Evolutionary conservation across 2,329 filamentous ascomycete genomes (phyloP).

Genomic region (Shiraia sp.): DNA sequence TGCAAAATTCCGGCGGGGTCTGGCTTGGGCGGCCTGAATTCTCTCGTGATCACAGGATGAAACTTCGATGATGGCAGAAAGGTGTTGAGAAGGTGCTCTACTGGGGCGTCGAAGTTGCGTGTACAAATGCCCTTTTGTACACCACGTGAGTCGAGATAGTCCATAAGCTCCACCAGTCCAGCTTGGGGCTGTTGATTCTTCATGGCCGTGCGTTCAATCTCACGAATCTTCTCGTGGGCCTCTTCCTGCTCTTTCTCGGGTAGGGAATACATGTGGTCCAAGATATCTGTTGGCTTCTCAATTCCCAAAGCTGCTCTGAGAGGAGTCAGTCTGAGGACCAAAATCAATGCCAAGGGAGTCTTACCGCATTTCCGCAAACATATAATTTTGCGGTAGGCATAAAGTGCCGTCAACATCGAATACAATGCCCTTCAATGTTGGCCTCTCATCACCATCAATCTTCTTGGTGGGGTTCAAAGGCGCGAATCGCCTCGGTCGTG

Average conservation of each 20-base stretch:
- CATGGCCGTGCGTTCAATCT: constrained; percentile 84
- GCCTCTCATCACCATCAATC: constrained; percentile 40
- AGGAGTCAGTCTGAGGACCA: neutral
- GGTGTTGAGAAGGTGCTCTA: constrained; percentile 72
- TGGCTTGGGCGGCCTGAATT: constrained; percentile 83
- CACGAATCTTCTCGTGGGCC: constrained; percentile 74
- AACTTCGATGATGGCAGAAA: constrained; percentile 73
- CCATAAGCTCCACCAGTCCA: constrained; percentile 77
- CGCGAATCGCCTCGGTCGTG: constrained; percentile 53
- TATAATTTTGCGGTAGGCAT: constrained; percentile 90
- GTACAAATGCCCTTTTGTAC: constrained; percentile 88
- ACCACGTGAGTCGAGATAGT: constrained; percentile 70
- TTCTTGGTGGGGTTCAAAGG: constrained; percentile 48
- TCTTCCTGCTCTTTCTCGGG: constrained; percentile 62
- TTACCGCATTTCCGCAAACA: constrained; percentile 86
- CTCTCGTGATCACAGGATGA: constrained; percentile 79
- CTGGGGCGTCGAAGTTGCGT: constrained; percentile 82
- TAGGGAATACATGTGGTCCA: constrained; percentile 81
- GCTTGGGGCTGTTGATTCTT: constrained; percentile 76
- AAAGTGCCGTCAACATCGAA: constrained; percentile 97
- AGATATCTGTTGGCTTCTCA: constrained; percentile 73
- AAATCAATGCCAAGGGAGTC: constrained; percentile 2
- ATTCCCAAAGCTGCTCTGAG: constrained; percentile 66
- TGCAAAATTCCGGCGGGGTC: constrained; percentile 85
- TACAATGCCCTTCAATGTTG: constrained; percentile 63